Base-by-base conservation (phyloP, 2,329 filamentous ascomycete genomes). In the Fusarium haematococcum region DNA sequence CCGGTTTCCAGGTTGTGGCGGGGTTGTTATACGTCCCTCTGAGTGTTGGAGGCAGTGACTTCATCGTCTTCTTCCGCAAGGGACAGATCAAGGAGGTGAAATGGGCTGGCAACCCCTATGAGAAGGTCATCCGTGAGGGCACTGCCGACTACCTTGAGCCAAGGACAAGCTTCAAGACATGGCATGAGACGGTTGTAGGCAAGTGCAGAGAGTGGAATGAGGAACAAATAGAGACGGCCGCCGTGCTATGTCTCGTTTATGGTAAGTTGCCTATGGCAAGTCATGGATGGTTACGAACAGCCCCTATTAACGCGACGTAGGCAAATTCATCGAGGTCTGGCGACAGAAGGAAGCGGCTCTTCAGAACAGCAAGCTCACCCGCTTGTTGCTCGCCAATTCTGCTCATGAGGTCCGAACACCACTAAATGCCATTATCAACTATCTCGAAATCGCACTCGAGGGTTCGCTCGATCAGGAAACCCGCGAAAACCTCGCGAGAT, bases 371-470 rank as follows among this genome's bases (percentile, higher is more conserved):
- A 93, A 95, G 69, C 86, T 98, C 3, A 97, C 94, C 0, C 88
- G 91, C 56, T 83, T 98, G 5, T 83, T 98, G 2, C 86, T 98
- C 25, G 94, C 95, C 6, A 97, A 98, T 74, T 97, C 95, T 0
- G 95, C 95, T 0, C 95, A 98, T 74, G 95, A 98, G 84, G 94
- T 98, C 10, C 92, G 95, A 59, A 98, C 95, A 0, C 95, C 95
- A 0, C 84, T 98, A 3, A 98, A 98, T 78, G 95, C 95, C 18
- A 97, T 98, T 78, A 97, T 98, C 82, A 98, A 98, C 77, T 98
- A 97, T 75, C 88, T 98, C 1, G 95, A 98, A 77, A 97, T 98
- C 73, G 95, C 95, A 0, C 84, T 98, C 1, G 95, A 98, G 83
- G 94, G 95, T 0, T 85, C 87, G 0, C 85, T 98, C 4, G 95